Conservation (phyloP, 2,329 filamentous ascomycete genomes). For the Penicillium rolfsii region DNA sequence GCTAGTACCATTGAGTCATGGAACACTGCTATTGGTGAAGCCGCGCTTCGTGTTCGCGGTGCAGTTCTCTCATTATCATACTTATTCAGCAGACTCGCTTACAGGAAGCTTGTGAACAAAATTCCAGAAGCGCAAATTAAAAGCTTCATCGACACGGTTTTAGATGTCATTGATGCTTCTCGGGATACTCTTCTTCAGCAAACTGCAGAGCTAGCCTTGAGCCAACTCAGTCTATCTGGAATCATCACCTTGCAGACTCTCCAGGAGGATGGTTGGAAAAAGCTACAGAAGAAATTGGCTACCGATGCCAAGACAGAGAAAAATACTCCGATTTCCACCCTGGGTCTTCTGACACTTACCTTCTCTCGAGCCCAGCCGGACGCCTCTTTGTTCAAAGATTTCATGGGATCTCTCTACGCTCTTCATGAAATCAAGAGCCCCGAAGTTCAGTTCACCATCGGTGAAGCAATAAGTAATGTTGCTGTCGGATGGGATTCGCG, state of each 20-base stretch:
- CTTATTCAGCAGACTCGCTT: constrained; percentile 60
- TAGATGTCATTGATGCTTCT: constrained; percentile 58
- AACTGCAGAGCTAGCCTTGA: constrained; percentile 60
- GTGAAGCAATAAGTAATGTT: constrained; percentile 80
- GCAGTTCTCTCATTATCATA: constrained; percentile 62
- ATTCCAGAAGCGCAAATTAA: constrained; percentile 45
- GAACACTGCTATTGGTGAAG: constrained; percentile 63
- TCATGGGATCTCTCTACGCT: constrained; percentile 71
- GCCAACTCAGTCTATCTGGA: constrained; percentile 64
- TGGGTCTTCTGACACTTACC: constrained; percentile 73
- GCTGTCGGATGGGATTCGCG: constrained; percentile 82
- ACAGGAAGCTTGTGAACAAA: constrained; percentile 47
- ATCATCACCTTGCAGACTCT: constrained; percentile 49
- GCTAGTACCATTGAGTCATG: constrained; percentile 55
- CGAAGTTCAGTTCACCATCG: constrained; percentile 87
- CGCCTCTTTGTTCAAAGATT: constrained; percentile 45
- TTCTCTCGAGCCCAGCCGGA: constrained; percentile 42
- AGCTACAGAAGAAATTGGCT: constrained; percentile 65
- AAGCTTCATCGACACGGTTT: constrained; percentile 48
- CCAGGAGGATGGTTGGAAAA: constrained; percentile 38
- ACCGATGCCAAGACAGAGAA: constrained; percentile 76
- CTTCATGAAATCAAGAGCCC: constrained; percentile 83
- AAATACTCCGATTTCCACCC: constrained; percentile 76
- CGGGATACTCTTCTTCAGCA: constrained; percentile 62
- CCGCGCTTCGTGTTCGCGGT: constrained; percentile 63